Conservation (phyloP, 768 basidiomycete genomes). For the Leccinum incarnatum region DNA sequence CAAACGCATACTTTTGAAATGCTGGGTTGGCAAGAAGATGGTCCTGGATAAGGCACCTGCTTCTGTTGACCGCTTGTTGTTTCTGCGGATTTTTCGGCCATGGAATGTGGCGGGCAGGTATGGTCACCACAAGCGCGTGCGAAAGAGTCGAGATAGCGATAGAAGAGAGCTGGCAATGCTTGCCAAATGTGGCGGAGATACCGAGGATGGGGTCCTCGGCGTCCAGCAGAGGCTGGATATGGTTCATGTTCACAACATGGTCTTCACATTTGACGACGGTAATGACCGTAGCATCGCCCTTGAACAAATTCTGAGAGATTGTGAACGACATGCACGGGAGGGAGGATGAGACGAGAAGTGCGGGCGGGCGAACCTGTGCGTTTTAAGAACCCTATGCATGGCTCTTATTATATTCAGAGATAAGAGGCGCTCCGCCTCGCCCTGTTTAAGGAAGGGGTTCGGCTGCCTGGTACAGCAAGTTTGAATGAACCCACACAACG, state of each 20-base stretch:
- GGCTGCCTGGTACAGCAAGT: neutral
- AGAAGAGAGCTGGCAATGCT: slow-evolving; percentile 32
- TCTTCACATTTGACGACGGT: slow-evolving; percentile 28
- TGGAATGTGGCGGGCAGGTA: slow-evolving; percentile 18
- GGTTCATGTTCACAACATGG: slow-evolving; percentile 17
- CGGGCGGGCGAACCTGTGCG: neutral
- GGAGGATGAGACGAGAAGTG: neutral
- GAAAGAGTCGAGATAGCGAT: slow-evolving; percentile 41
- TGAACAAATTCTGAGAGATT: neutral
- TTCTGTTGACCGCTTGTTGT: neutral
- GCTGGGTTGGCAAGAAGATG: slow-evolving; percentile 31
- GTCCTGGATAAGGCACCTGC: slow-evolving; percentile 28
- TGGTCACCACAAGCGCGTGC: slow-evolving; percentile 34
- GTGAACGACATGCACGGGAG: slow-evolving; percentile 6
- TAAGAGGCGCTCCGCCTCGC: neutral
- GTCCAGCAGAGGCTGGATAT: slow-evolving; percentile 31
- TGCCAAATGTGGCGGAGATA: slow-evolving; percentile 41
- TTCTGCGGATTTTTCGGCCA: slow-evolving; percentile 1
- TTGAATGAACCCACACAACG: neutral
- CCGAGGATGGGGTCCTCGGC: slow-evolving; percentile 33
- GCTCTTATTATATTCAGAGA: neutral
- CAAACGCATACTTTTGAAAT: slow-evolving; percentile 39
- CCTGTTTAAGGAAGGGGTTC: neutral
- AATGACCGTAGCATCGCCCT: slow-evolving; percentile 22
- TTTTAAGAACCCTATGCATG: neutral